Conservation (phyloP, 129 eudicot genomes). For the Oenanthe sinensis region DNA sequence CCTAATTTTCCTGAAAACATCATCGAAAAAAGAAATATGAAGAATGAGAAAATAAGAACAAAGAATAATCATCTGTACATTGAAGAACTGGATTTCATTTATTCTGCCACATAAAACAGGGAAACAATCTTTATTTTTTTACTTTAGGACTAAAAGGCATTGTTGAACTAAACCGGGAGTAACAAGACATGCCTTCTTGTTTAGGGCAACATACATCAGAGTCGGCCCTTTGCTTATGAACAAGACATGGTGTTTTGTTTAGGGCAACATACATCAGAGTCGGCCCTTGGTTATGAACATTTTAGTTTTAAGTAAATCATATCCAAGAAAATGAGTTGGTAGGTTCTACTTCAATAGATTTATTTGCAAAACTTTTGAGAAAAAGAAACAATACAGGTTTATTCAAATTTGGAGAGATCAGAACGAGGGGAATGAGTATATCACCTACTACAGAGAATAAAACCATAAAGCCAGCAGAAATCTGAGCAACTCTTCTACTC, state of each 20-base stretch:
- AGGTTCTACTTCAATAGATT: too few species aligned
- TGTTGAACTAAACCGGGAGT: not conserved
- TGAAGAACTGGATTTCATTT: not conserved
- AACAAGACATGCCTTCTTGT: not conserved
- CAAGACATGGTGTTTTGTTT: not conserved
- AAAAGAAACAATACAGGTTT: not conserved
- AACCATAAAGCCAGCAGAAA: conserved; percentile 68
- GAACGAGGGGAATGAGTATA: not conserved
- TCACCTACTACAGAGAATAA: conserved; percentile 62
- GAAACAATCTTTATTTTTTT: not conserved
- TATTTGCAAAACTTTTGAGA: not conserved
- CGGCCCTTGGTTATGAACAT: not conserved
- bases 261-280: not conserved
- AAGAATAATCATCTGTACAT: not conserved
- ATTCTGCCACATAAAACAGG: not conserved
- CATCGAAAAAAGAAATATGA: not conserved
- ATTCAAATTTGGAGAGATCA: not conserved
- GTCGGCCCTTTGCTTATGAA: too few species aligned
- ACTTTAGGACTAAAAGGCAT: not conserved
- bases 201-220: not conserved
- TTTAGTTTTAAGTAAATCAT: not conserved
- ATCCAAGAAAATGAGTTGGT: not conserved
- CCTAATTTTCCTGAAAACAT: conserved; percentile 55
- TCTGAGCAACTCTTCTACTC: conserved; percentile 56
- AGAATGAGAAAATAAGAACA: not conserved